Evolutionary conservation across 108 stramenopile species (phyloP).

Genomic region (Cyclotella cryptica): DNA sequence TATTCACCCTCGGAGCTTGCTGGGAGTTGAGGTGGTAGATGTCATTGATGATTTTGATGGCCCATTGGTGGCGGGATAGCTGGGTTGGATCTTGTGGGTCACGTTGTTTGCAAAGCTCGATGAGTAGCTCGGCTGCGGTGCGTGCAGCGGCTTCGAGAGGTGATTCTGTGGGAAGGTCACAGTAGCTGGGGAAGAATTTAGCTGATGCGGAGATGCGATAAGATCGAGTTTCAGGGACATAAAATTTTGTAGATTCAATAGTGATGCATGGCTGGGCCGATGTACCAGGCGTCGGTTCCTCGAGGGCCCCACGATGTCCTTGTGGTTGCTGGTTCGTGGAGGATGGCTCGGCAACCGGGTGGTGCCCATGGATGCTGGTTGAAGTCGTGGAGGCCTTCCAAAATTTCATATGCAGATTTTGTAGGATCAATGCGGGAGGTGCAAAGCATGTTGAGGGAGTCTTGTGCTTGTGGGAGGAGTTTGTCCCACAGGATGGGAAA

Average conservation of each 20-base stretch:
- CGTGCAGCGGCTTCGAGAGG: constrained; percentile 6
- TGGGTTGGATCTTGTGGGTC: neutral
- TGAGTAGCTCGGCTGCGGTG: neutral
- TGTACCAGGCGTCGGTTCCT: constrained; percentile 29
- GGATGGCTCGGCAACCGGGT: constrained; percentile 31
- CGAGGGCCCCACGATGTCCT: constrained; percentile 30
- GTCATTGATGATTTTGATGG: neutral
- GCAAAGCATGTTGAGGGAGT: constrained; percentile 47
- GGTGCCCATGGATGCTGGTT: constrained; percentile 52
- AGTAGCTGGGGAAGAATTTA: constrained; percentile 13
- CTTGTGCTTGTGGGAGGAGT: constrained; percentile 8
- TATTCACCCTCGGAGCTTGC: neutral
- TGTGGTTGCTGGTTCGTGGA: constrained; percentile 22
- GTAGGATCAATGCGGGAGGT: constrained; percentile 50
- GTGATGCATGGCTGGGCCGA: constrained; percentile 31
- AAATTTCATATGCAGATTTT: constrained; percentile 39
- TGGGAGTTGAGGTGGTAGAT: neutral
- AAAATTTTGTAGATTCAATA: constrained; percentile 32
- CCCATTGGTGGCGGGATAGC: neutral
- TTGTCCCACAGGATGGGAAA: constrained; percentile 20
- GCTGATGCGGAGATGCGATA: constrained; percentile 20
- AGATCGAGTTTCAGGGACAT: constrained; percentile 17
- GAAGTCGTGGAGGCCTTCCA: constrained; percentile 42
- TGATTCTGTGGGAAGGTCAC: constrained; percentile 1
- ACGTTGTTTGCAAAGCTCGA: neutral